Evolutionary conservation across 768 basidiomycete genomes (phyloP), one percentile per base, ranked within the genome.

Genomic region (Calocybe indica): DNA sequence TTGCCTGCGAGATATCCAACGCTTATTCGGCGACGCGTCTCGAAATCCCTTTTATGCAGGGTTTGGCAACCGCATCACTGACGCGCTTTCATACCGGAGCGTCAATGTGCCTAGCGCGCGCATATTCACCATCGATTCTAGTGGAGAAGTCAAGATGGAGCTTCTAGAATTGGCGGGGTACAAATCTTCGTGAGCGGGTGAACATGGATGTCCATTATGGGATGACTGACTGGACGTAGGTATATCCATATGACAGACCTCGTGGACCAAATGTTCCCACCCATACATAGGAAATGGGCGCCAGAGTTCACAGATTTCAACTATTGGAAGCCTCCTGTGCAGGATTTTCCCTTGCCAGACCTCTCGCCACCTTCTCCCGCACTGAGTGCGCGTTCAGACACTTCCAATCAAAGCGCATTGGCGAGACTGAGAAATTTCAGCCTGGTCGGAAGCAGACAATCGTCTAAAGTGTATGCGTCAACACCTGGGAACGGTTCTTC

Each of bases 201-300:
- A 22, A 10, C 37, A 34, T 42, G 13, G 28, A 28, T 32, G 9
- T 37, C 12, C 10, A 30, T 6, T 32, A 8, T 22, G 22, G 7
- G 31, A 33, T 15, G 9, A 15, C 48, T 45, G 38, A 39, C 31
- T 46, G 30, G 40, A 31, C 53, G 7, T 45, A 93, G 92, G 46
- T 98, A 98, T 64, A 97, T 97, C 50, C 90, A 94, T 61, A 94
- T 98, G 92, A 95, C 94, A 6, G 94, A 98, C 64, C 79, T 99
- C n/a, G 96, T 99, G 11, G 94, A 99, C 68, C 94, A 96, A 67
- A 94, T 96, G 85, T 99, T 99, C 72, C 96, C 96, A 32, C 92
- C 95, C 0, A 92, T 98, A 47, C 79, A 92, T 61, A 81, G 85
- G 44, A 91, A 90, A 61, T 86, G 84, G 79, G 78, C 85, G 9